Conservation (phyloP, 495 filamentous ascomycete genomes). For the Hamigera avellanea region DNA sequence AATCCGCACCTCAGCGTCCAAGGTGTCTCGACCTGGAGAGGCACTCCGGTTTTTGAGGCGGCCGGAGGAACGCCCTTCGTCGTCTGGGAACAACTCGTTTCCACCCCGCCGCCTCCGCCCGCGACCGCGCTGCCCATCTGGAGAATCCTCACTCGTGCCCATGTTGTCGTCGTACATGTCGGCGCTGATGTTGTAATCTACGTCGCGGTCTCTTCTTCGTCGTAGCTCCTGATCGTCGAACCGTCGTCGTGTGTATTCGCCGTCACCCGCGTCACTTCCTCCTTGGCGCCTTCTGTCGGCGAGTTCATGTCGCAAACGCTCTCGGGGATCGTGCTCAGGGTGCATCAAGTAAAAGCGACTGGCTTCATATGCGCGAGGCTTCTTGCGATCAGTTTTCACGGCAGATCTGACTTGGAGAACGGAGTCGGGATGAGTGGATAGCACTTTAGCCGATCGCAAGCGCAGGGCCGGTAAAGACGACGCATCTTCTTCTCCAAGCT, state of each 20-base stretch:
- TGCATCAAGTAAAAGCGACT: conserved; percentile 89
- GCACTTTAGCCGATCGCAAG: conserved; percentile 50
- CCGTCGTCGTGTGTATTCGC: conserved; percentile 44
- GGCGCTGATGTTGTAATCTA: conserved; percentile 47
- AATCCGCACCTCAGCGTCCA: conserved; percentile 43
- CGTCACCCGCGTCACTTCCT: conserved; percentile 46
- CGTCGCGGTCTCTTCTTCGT: conserved; percentile 39
- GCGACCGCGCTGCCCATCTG: conserved; percentile 19
- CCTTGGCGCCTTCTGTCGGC: conserved; percentile 38
- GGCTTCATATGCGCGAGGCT: conserved; percentile 57
- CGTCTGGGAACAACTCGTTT: conserved; percentile 41
- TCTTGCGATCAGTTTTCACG: conserved; percentile 65
- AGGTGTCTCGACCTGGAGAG: conserved; percentile 54
- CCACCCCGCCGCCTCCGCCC: conserved; percentile 16
- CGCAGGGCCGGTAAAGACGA: conserved; percentile 31
- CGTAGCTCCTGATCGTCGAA: conserved; percentile 46
- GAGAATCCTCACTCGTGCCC: conserved; percentile 15
- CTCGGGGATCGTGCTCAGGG: conserved; percentile 75
- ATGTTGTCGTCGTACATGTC: conserved; percentile 69
- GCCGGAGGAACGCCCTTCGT: conserved; percentile 19
- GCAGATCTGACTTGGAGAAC: conserved; percentile 63
- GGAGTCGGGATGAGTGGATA: conserved; percentile 54
- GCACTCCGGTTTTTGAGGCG: conserved; percentile 54
- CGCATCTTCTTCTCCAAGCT: conserved; percentile 27
- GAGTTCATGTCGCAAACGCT: conserved; percentile 45